Evolutionary conservation across 352 stramenopile genomes (phyloP).

Genomic region (Phytophthora citricola): DNA sequence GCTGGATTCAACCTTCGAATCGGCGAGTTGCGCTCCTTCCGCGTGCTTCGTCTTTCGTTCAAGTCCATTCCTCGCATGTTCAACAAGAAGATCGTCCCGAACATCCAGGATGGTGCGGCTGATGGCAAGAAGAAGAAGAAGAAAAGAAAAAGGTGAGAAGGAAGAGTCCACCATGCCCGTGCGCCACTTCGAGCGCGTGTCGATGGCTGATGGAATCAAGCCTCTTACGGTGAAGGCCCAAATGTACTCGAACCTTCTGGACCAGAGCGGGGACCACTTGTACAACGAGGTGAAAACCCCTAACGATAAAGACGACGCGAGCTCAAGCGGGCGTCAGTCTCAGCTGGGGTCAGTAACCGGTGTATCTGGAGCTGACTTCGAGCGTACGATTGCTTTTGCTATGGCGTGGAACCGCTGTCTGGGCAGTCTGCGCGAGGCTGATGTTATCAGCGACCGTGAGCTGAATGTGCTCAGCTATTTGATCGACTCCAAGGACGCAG

Average conservation of each 20-base stretch:
- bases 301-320: constrained; percentile 71
- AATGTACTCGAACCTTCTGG: constrained; percentile 81
- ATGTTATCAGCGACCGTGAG: constrained; percentile 87
- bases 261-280: constrained; percentile 54
- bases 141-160: constrained; percentile 73
- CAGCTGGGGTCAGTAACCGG: constrained; percentile 77
- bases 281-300: constrained; percentile 76
- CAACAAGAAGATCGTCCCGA: constrained; percentile 90
- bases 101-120: constrained; percentile 69
- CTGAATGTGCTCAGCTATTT: constrained; percentile 88
- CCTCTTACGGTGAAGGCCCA: constrained; percentile 85
- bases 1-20: constrained; percentile 88
- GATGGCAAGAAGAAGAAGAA: constrained; percentile 80
- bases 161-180: constrained; percentile 70
- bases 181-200: constrained; percentile 83
- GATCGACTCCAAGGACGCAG: constrained; percentile 81
- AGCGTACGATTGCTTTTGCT: constrained; percentile 86
- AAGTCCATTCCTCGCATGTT: constrained; percentile 89
- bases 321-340: constrained; percentile 56
- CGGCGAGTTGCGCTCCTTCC: constrained; percentile 85
- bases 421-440: constrained; percentile 75
- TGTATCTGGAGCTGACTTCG: constrained; percentile 82
- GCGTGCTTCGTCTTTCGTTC: constrained; percentile 82
- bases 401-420: constrained; percentile 90
- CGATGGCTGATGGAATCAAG: constrained; percentile 83